Base-by-base conservation (phyloP, 768 basidiomycete genomes). In the Lentinula boryana region DNA sequence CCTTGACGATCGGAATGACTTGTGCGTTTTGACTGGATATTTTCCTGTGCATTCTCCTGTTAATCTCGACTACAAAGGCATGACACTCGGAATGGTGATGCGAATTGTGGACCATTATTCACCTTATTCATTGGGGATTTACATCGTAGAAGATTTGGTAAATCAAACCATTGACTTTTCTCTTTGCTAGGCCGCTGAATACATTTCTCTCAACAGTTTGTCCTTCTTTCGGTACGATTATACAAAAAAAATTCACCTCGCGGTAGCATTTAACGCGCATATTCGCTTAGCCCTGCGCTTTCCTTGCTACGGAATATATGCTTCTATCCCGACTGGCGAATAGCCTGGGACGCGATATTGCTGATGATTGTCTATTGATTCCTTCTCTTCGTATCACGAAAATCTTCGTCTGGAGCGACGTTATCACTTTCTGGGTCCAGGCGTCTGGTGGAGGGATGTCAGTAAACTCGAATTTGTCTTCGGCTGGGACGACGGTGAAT, bases 361-460 rank as follows among this genome's bases (percentile, higher is more conserved):
- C 73, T 15, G 66, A 73, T 21, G 63, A 72, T 21, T 75, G 78
- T 61, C 68, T 84, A 7, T 62, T 78, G 21, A 65, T 85, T 21
- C 68, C 71, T 0, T 69, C 76, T 1, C 65, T 65, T 5, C 68
- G 70, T 23, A 73, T 85, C 62, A 79, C 79, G 15, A 62, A 71
- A 40, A 62, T 81, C 21, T 87, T 86, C 65, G 74, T 87, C 21
- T 69, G 73, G 16, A 78, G 76, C 18, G 84, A 86, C 61, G 65
- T 84, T 56, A 67, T 70, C 6, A 83, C 83, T 1, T 84, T 86
- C 70, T 56, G 80, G 5, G 73, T 83, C 21, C 84, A 86, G 64
- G 78, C 74, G 6, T 55, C 66, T 1, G 78, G 77, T 3, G 77
- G 76, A 0, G 67, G 69, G 1, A 61, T 77, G n/a, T 70, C 72